Conservation (phyloP, 169 alveolate genomes). For the Babesia divergens region DNA sequence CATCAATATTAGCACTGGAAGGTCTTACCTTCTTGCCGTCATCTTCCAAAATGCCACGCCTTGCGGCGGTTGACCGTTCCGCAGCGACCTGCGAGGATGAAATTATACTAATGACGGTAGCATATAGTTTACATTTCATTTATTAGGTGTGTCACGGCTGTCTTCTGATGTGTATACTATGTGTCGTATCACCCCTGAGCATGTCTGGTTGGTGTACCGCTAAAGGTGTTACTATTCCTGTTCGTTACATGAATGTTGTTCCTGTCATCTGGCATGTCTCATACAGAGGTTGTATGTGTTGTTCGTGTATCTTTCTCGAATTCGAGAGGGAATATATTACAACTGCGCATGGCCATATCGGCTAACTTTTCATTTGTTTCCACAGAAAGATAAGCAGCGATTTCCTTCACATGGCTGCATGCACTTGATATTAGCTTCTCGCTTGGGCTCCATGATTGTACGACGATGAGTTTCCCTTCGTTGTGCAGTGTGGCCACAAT, state of each 20-base stretch:
- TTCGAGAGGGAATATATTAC: constrained; percentile 14
- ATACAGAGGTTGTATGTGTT: background rate
- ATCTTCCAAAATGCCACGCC: too few species aligned
- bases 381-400: constrained; percentile 5
- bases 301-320: background rate
- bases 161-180: background rate
- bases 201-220: background rate
- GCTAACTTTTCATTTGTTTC: background rate
- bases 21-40: too few species aligned
- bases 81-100: too few species aligned
- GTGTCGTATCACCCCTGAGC: background rate
- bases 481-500: constrained; percentile 16
- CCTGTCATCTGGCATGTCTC: background rate
- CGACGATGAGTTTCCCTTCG: background rate
- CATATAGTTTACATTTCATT: constrained; percentile 16
- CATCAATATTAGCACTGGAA: too few species aligned
- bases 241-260: background rate
- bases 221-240: background rate
- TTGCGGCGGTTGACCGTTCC: too few species aligned
- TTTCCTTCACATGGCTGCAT: background rate
- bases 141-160: background rate
- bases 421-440: constrained; percentile 12
- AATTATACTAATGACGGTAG: too few species aligned
- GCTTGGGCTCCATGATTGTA: constrained; percentile 22
- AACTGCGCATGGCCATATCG: background rate